A percentile compares a stretch with the other conserved stretches of the same genome.
phyloP scores from a whole-genome alignment of 2,329 filamentous ascomycete genomes.

The Cladophialophora yegresii region DNA sequence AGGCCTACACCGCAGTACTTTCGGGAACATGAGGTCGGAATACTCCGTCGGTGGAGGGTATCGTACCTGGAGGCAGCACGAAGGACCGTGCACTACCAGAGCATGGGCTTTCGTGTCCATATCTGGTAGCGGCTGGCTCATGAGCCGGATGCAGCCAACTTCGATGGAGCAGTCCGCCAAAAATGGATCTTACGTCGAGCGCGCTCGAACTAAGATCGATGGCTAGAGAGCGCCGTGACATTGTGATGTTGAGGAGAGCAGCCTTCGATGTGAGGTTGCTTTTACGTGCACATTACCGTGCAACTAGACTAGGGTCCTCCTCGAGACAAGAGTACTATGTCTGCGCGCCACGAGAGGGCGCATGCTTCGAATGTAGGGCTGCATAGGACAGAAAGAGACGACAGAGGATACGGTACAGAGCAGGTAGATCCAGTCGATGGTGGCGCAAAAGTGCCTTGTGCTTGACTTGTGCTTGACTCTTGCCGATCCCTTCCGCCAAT shows the following conservation, averaged over 20 bases:
- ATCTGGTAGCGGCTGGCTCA: background rate
- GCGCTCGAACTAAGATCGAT: background rate
- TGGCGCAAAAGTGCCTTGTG: no score
- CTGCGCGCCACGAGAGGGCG: no score
- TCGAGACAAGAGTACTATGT: no score
- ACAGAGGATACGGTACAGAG: no score
- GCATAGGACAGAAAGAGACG: no score
- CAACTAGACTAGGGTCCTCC: no score
- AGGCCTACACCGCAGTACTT: background rate
- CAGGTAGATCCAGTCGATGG: no score
- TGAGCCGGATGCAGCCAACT: background rate
- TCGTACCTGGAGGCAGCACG: background rate
- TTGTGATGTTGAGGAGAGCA: background rate
- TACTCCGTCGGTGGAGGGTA: background rate
- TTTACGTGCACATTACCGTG: no score
- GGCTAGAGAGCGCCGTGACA: background rate
- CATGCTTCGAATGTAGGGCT: no score
- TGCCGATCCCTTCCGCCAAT: slow-evolving; percentile 6
- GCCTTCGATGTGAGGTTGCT: background rate
- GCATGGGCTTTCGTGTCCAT: background rate
- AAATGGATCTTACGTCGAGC: background rate
- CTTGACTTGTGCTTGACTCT: no score
- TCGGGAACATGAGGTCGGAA: background rate
- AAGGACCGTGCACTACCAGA: background rate
- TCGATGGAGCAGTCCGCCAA: background rate